Base-by-base conservation (phyloP, 2,329 filamentous ascomycete genomes). In the Pseudogymnoascus sp. region DNA sequence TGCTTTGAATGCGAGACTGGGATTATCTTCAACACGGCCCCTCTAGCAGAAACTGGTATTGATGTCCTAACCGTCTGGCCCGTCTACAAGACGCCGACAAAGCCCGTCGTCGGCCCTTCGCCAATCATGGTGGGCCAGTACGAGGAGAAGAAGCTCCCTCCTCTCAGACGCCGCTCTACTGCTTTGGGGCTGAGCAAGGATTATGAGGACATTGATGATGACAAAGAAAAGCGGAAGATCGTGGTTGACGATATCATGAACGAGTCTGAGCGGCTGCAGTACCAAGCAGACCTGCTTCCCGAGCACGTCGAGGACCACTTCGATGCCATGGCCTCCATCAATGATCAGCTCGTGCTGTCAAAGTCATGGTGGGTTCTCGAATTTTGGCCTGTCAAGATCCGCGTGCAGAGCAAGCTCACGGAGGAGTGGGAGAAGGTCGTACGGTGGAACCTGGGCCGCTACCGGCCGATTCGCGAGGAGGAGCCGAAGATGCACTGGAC, bases 1-100 rank as follows among this genome's bases (percentile, higher is more conserved):
- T 76, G 74, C 64, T 80, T 80, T 66, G 76, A 78, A 65, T 79
- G 77, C 69, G 69, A 79, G 60, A 79, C 78, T 0, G 77, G 76
- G 1, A 79, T 80, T 37, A 66, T 78, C 16, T 79, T 79, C 71
- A 71, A 74, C 40, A 73, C 75, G 0, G 71, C 72, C 5, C 66
- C 68, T 2, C 73, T 80, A 1, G 76, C 76, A 16, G 76, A 78
- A 59, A 70, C 72, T 19, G 77, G 78, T 0, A 66, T 79, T 2
- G 78, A 80, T 62, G 71, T 79, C 0, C 74, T 74, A 14, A 74
- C 73, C 3, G 68, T 80, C 0, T 79, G 72, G 70, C 78, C 78
- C 0, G 62, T 66, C 1, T 78, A 78, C 64, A 67, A 68, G n/a
- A 62, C 65, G n/a, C 70, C 70, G 1, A 66, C 68, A 5, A 68